A percentile compares a stretch with the other conserved stretches of the same genome.
Evolutionary conservation across 2,329 filamentous ascomycete species (phyloP).

Genomic region (Zymoseptoria crescenta): DNA sequence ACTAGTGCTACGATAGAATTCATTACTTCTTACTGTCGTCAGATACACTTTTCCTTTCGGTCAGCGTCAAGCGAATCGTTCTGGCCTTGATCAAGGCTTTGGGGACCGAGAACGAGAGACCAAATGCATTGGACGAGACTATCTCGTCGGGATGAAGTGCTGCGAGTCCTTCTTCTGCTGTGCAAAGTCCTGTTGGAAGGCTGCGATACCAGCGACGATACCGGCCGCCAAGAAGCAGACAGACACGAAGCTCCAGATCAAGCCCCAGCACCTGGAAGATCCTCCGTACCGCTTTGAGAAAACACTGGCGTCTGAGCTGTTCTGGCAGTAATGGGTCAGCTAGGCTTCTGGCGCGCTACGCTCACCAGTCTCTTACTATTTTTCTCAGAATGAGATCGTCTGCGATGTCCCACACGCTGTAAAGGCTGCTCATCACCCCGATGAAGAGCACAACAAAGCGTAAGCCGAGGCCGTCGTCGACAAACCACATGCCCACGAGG

Average conservation of each 20-base stretch:
- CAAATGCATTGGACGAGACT: neutral
- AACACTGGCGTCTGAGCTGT: conserved; percentile 69
- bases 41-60: too few relatives aligned
- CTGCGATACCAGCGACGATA: conserved; percentile 69
- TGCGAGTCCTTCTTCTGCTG: conserved; percentile 63
- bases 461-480: conserved; percentile 64
- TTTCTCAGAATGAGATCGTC: conserved; percentile 74
- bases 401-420: conserved; percentile 79
- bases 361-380: too few relatives aligned
- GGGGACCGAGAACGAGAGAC: neutral
- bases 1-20: too few relatives aligned
- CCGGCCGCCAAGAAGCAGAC: conserved; percentile 62
- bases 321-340: too few relatives aligned
- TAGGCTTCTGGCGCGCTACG: too few relatives aligned
- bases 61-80: too few relatives aligned
- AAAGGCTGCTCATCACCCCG: conserved; percentile 72
- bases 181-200: conserved; percentile 62
- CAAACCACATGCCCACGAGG: conserved; percentile 74
- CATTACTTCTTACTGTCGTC: too few relatives aligned
- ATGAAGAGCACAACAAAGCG: conserved; percentile 66
- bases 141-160: conserved; percentile 51
- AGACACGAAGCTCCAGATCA: conserved; percentile 69
- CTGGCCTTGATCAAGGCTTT: too few relatives aligned
- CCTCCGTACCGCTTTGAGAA: conserved; percentile 72
- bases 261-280: conserved; percentile 72